phyloP scores from a whole-genome alignment of 176 grass and related monocot species.

The Eleusine indica region DNA sequence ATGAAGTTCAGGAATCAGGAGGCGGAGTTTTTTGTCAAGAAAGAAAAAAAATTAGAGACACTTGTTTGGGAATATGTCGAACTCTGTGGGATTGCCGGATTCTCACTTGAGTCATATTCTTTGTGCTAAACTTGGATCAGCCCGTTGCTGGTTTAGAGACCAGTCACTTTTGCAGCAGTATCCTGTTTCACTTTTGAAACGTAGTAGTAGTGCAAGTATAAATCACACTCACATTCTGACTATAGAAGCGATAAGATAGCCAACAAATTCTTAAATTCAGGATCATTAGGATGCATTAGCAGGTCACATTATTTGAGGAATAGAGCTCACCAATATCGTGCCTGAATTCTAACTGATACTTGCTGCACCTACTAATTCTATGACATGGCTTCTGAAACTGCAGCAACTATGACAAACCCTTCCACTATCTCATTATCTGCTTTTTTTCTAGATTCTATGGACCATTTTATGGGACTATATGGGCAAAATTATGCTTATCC shows the following conservation, averaged over 20 bases:
- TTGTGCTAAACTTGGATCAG: not conserved
- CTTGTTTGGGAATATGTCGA: not conserved
- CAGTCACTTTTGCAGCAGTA: not conserved
- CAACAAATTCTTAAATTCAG: constrained; percentile 6
- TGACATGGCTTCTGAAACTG: constrained; percentile 5
- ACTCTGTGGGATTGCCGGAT: not conserved
- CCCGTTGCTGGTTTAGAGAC: not conserved
- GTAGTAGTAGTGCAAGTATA: no score
- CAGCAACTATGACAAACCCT: not conserved
- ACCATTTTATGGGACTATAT: not conserved
- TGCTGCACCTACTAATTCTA: constrained; percentile 26
- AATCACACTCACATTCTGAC: not conserved
- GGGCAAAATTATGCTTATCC: constrained; percentile 23
- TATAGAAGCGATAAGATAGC: constrained; percentile 12
- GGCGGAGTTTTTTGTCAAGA: not conserved
- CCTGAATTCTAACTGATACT: constrained; percentile 41
- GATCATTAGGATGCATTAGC: constrained; percentile 36
- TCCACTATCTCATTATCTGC: constrained; percentile 14
- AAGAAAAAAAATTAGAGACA: not conserved
- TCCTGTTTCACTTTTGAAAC: no score
- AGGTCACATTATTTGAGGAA: constrained; percentile 32
- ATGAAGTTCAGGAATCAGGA: not conserved
- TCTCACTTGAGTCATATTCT: not conserved
- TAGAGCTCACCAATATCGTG: constrained; percentile 29
- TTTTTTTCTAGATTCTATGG: constrained; percentile 12